Conservation (phyloP, 768 basidiomycete genomes). For the Kwoniella bestiolae region DNA sequence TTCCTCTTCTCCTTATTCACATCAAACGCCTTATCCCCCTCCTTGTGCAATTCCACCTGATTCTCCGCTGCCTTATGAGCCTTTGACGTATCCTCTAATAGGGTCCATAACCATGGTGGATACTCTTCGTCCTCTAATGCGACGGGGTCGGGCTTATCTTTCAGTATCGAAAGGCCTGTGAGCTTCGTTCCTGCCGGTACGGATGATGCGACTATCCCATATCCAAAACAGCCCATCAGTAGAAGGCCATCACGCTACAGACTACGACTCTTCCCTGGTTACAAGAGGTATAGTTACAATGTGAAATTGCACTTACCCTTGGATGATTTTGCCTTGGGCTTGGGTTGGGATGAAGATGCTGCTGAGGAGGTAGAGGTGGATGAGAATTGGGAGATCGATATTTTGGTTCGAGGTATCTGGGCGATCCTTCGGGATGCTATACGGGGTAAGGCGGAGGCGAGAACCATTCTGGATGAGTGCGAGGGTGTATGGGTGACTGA, state of each 20-base stretch:
- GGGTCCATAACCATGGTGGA: conserved; percentile 85
- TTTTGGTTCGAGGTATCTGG: not conserved
- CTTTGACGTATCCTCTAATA: conserved; percentile 60
- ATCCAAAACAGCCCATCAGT: not conserved
- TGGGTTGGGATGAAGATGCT: conserved; percentile 9
- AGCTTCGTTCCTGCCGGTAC: conserved; percentile 69
- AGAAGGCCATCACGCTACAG: not conserved
- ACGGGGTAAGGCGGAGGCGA: not conserved
- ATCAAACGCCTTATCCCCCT: conserved; percentile 33
- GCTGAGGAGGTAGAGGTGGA: conserved; percentile 19
- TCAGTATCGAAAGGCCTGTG: conserved; percentile 80
- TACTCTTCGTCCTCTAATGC: conserved; percentile 82
- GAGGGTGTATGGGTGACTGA: not conserved
- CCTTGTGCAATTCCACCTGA: conserved; percentile 15
- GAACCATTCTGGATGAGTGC: conserved; percentile 1
- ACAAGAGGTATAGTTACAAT: not conserved
- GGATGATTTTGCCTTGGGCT: conserved; percentile 14
- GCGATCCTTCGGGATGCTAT: not conserved
- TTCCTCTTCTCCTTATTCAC: conserved; percentile 48
- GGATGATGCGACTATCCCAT: conserved; percentile 38
- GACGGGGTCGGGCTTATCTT: conserved; percentile 75
- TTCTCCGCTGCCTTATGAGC: conserved; percentile 25
- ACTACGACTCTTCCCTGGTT: too few relatives aligned
- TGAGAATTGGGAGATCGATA: conserved; percentile 10
- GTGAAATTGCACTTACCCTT: conserved; percentile 32